Conservation (phyloP, 106 monocot species). For the Hemerocallis citrina region DNA sequence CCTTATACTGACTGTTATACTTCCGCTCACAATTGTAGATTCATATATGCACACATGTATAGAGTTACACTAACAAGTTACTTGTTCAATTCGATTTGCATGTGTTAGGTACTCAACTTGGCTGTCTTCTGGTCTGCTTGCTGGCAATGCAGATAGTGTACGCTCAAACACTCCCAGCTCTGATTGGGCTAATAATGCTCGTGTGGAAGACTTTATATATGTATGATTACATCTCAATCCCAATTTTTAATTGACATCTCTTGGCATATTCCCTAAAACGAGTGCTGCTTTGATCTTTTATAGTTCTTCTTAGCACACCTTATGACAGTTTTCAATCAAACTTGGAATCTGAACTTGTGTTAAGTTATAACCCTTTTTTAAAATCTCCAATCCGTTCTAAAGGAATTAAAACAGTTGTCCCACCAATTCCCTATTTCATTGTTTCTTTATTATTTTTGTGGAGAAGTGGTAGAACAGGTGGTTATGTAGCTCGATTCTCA, state of each 20-base stretch:
- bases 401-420: too few species aligned
- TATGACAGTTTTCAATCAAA: neutral
- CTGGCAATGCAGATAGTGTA: conserved; percentile 38
- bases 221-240: conserved; percentile 26
- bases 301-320: neutral
- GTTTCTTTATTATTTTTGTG: too few species aligned
- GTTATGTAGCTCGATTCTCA: too few species aligned
- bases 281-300: neutral
- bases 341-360: too few species aligned
- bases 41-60: neutral
- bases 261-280: too few species aligned
- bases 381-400: too few species aligned
- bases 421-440: too few species aligned
- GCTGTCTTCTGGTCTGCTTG: conserved; percentile 72
- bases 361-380: too few species aligned
- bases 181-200: conserved; percentile 66
- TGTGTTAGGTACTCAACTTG: conserved; percentile 72
- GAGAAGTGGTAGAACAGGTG: too few species aligned
- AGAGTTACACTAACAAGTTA: neutral
- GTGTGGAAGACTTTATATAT: conserved; percentile 85
- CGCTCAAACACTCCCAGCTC: conserved; percentile 27
- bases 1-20: neutral
- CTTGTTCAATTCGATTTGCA: neutral
- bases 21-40: neutral
- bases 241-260: neutral